Conservation (phyloP, 2,329 filamentous ascomycete genomes). For the Arthrobotrys conoides region DNA sequence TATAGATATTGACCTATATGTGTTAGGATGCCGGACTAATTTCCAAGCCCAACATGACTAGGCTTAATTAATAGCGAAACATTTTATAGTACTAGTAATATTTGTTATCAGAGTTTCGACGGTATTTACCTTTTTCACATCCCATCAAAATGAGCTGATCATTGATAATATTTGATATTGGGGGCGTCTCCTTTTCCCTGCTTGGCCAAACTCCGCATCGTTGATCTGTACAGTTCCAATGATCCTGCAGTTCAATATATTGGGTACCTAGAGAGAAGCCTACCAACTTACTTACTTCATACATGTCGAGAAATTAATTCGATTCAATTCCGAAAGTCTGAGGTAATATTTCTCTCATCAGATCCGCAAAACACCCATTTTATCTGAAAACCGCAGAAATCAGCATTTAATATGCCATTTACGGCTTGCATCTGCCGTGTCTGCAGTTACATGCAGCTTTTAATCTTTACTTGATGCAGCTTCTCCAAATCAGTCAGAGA, state of each 20-base stretch:
- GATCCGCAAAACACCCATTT: constrained; percentile 14
- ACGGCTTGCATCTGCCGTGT: constrained; percentile 21
- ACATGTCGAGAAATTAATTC: constrained; percentile 15
- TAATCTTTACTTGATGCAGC: not conserved
- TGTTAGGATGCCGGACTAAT: constrained; percentile 39
- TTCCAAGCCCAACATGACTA: constrained; percentile 36
- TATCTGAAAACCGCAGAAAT: constrained; percentile 3
- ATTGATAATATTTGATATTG: too few relatives aligned
- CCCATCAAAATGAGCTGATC: constrained; percentile 1
- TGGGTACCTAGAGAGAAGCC: not conserved
- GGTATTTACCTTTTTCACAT: constrained; percentile 15
- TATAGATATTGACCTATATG: constrained; percentile 22
- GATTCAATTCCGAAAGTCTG: constrained; percentile 22
- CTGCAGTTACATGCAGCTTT: constrained; percentile 25
- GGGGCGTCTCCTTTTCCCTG: constrained; percentile 9
- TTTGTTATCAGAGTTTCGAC: constrained; percentile 20
- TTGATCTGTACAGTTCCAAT: not conserved
- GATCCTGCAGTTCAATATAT: not conserved
- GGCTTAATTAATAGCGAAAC: constrained; percentile 16
- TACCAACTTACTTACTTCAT: too few relatives aligned
- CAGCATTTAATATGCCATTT: constrained; percentile 17
- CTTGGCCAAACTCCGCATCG: constrained; percentile 13
- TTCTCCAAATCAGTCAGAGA: constrained; percentile 15
- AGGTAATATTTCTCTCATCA: constrained; percentile 13
- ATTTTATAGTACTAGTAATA: constrained; percentile 27